Conservation (phyloP, 305 asterid species). For the Salvia sclarea region DNA sequence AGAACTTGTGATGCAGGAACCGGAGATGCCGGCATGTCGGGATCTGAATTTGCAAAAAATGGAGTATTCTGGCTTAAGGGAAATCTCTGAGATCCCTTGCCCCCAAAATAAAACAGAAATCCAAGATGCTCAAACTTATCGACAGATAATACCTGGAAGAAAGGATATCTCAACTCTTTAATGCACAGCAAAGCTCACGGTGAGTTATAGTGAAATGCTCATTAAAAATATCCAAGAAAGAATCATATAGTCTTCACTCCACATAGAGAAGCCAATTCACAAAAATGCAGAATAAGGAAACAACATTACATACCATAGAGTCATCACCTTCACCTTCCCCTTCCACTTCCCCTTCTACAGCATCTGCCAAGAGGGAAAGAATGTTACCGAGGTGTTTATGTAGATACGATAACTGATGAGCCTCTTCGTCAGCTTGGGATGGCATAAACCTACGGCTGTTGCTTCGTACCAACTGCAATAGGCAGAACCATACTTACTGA, state of each 20-base stretch:
- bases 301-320: constrained; percentile 62
- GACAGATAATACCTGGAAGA: constrained; percentile 70
- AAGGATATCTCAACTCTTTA: constrained; percentile 20
- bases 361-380: constrained; percentile 83
- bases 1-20: constrained; percentile 85
- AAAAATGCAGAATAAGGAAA: constrained; percentile 23
- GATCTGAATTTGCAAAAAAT: constrained; percentile 93
- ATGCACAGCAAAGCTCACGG: constrained; percentile 20
- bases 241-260: constrained; percentile 4
- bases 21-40: constrained; percentile 96
- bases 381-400: constrained; percentile 84
- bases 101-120: constrained; percentile 77
- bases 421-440: constrained; percentile 97
- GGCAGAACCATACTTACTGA: constrained; percentile 22
- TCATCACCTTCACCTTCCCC: constrained; percentile 79
- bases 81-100: constrained; percentile 63
- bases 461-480: constrained; percentile 86
- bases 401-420: constrained; percentile 92
- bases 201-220: constrained; percentile 1
- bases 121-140: constrained; percentile 89
- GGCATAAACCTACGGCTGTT: constrained; percentile 93
- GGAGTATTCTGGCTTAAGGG: constrained; percentile 90
- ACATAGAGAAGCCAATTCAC: constrained; percentile 12
- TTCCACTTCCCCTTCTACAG: constrained; percentile 71
- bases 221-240: constrained; percentile 8